phyloP scores from a whole-genome alignment of 1,139 yeast genomes.

The Yarrowia galli region DNA sequence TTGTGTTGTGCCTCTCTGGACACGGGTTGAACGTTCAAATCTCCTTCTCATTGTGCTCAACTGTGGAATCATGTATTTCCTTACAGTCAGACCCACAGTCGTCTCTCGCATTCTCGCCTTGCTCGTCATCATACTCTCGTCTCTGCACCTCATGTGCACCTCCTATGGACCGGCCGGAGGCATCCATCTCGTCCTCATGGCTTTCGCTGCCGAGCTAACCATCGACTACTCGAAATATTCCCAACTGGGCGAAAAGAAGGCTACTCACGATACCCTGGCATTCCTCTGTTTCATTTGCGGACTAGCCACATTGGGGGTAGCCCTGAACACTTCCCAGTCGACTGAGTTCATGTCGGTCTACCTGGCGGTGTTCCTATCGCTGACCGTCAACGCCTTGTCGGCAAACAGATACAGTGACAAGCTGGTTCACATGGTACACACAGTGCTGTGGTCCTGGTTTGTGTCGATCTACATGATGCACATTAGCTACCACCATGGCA shows the following conservation, averaged over 20 bases:
- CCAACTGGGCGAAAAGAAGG: neutral
- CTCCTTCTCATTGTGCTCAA: slow-evolving; percentile 16
- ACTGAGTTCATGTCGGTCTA: neutral
- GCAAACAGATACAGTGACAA: slow-evolving; percentile 11
- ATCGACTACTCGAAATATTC: neutral
- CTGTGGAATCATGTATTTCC: slow-evolving; percentile 17
- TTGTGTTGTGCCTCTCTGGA: slow-evolving; percentile 14
- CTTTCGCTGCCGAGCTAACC: neutral
- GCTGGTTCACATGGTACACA: slow-evolving; percentile 21
- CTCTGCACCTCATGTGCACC: slow-evolving; percentile 18
- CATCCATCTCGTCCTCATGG: slow-evolving; percentile 17
- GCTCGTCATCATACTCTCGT: neutral
- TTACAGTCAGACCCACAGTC: neutral
- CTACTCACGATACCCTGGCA: neutral
- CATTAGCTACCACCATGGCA: slow-evolving; percentile 9
- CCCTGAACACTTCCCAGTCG: slow-evolving; percentile 2
- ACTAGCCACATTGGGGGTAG: slow-evolving; percentile 15
- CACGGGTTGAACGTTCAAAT: neutral
- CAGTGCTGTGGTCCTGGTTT: slow-evolving; percentile 14
- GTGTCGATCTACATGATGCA: slow-evolving; percentile 17
- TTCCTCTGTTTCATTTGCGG: slow-evolving; percentile 15
- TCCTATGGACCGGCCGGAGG: slow-evolving; percentile 11
- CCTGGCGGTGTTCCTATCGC: slow-evolving; percentile 13
- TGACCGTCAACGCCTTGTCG: slow-evolving; percentile 4
- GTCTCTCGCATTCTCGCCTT: neutral